Base-by-base conservation (phyloP, 768 basidiomycete genomes). In the Termitomyces sp. region DNA sequence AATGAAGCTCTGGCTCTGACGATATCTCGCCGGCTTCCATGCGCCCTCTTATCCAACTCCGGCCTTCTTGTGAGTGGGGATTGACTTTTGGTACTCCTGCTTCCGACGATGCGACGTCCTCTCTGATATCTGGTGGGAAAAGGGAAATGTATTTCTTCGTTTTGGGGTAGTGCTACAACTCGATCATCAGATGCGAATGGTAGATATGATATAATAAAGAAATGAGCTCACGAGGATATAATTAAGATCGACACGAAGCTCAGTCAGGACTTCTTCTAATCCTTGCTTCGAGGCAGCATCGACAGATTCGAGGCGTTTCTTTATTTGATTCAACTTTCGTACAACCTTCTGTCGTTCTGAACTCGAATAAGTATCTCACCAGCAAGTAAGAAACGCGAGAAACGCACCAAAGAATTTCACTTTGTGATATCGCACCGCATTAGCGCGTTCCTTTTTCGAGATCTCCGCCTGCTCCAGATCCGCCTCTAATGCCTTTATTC, bases 371-470 rank as follows among this genome's bases (percentile, higher is more conserved):
- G 6, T 11, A 13, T 15, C 25, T 56, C 7, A 50, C 5, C 23
- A 12, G 6, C n/a, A 15, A 12, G 18, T 1, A 40, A 13, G 32
- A 32, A 11, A 23, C 32, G 36, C n/a, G 11, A 16, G 5, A 48
- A 12, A 67, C 77, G 60, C 58, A 94, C 94, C 94, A 58, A 98
- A 97, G 73, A 98, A 98, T 68, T 93, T 95, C 63, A 94, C 74
- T 74, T 85, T 92, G 62, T 94, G 94, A 69, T 98, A 98, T 57
- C 82, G 82, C 38, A 80, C 70, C 0, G 91, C 89, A 62, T 91
- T 75, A 40, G 84, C 73, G 43, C 88, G 82, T 68, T 92, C 91
- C 66, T 86, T 86, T 44, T 78, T 78, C 33, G 79, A 76, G 22
- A 67, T 63, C 69, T 89, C 85, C 0, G 88, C 88, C 52, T 74